Evolutionary conservation across 345 rosid species (phyloP).

Genomic region (Microthlaspi erraticum): DNA sequence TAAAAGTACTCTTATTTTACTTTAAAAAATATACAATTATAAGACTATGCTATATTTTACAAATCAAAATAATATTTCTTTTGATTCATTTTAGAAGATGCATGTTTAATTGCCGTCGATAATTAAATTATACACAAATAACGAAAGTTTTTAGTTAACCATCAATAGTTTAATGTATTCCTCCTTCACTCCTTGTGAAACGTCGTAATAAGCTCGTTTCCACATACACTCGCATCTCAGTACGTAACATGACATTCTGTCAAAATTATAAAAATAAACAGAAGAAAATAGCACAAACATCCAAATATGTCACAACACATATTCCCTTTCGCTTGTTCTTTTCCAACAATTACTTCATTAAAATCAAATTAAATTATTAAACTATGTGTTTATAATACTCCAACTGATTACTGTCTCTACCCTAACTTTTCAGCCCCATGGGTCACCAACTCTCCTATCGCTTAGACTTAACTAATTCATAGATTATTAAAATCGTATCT

Average conservation of each 20-base stretch:
- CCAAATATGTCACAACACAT: constrained; percentile 74
- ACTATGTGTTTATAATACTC: constrained; percentile 38
- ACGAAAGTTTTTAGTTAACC: neutral
- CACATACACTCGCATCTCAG: constrained; percentile 55
- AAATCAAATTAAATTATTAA: neutral
- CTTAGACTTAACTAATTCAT: constrained; percentile 22
- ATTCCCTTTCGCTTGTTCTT: constrained; percentile 66
- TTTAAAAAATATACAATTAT: no score
- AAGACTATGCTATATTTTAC: no score
- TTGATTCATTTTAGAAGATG: no score
- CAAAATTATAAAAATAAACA: constrained; percentile 49
- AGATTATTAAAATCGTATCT: neutral
- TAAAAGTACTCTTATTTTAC: no score
- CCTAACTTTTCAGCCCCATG: constrained; percentile 45
- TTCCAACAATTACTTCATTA: constrained; percentile 17
- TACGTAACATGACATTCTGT: constrained; percentile 68
- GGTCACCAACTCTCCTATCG: constrained; percentile 34
- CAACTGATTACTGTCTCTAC: constrained; percentile 59
- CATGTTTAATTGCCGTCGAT: no score
- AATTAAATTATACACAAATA: no score
- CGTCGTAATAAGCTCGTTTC: constrained; percentile 49
- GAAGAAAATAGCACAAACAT: constrained; percentile 43
- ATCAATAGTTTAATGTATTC: constrained; percentile 12
- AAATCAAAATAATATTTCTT: no score
- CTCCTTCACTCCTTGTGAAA: constrained; percentile 33